These are phyloP conservation scores for Penicillium nucicola DNA, from an alignment of 495 filamentous ascomycete genomes.

Conservation along the genomic window DNA sequence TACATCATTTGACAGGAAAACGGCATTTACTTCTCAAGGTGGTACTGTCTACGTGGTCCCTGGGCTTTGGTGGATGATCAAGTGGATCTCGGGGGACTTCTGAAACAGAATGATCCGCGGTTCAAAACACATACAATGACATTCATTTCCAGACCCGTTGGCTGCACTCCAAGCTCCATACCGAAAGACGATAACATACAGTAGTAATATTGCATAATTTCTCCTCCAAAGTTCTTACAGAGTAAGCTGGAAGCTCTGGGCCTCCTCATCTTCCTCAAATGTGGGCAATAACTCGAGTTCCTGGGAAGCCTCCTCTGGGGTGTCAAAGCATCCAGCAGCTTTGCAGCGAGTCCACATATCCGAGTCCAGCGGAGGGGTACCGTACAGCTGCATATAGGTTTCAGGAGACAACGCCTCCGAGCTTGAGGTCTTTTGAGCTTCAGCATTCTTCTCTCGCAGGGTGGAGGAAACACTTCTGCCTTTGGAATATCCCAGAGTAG, in stretches of 20 bases:
- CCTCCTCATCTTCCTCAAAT: conserved; percentile 43
- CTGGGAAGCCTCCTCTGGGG: conserved; percentile 17
- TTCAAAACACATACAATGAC: conserved; percentile 9
- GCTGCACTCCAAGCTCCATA: conserved; percentile 1
- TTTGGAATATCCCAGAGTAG: conserved; percentile 77
- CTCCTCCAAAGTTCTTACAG: conserved; percentile 20
- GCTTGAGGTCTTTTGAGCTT: conserved; percentile 13
- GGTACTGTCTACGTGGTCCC: conserved; percentile 8
- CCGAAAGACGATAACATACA: conserved; percentile 11
- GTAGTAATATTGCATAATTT: conserved; percentile 1
- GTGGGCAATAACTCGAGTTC: conserved; percentile 28
- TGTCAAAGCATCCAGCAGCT: conserved; percentile 36
- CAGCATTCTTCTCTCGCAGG: conserved; percentile 30
- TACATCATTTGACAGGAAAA: not conserved
- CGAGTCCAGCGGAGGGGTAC: conserved; percentile 36
- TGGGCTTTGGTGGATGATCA: conserved; percentile 17
- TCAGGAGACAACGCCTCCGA: conserved; percentile 36
- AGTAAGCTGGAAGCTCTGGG: conserved; percentile 41
- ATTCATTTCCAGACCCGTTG: conserved; percentile 17
- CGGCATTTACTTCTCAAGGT: not conserved
- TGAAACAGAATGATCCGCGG: conserved; percentile 27
- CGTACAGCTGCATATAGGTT: conserved; percentile 44
- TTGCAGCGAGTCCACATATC: conserved; percentile 43
- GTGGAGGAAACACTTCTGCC: conserved; percentile 61
- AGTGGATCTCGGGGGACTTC: conserved; percentile 14